A percentile compares a stretch with the other conserved stretches of the same genome.
phyloP scores from a whole-genome alignment of 768 basidiomycete species.

The Xanthoconium purpureum region DNA sequence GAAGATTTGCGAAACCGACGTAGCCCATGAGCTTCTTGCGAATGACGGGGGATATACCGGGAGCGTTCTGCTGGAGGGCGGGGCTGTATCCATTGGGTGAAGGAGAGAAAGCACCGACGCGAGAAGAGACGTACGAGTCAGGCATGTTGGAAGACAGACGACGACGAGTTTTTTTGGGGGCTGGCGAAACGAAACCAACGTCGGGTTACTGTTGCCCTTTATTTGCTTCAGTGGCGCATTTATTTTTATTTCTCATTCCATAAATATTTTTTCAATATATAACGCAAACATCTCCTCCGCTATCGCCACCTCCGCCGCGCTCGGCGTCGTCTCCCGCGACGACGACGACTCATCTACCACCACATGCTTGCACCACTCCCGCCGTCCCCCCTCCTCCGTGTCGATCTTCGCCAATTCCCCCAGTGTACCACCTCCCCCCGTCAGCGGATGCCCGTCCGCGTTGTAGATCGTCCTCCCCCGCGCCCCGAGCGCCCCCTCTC shows the following conservation, averaged over 20 bases:
- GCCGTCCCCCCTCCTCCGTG: conserved; percentile 18
- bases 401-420: conserved; percentile 20
- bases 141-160: conserved; percentile 47
- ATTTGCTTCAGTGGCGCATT: conserved; percentile 35
- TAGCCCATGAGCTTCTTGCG: conserved; percentile 95
- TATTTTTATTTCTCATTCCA: background rate
- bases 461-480: conserved; percentile 34
- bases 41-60: conserved; percentile 40
- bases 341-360: background rate
- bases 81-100: conserved; percentile 62
- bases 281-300: conserved; percentile 38
- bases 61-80: conserved; percentile 43
- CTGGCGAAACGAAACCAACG: conserved; percentile 38
- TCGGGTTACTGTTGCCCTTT: conserved; percentile 24
- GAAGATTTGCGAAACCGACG: conserved; percentile 95
- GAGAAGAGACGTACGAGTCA: conserved; percentile 67
- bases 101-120: conserved; percentile 55
- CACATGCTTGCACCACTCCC: conserved; percentile 1
- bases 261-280: conserved; percentile 34
- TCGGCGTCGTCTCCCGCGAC: background rate
- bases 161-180: conserved; percentile 40
- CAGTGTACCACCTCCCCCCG: background rate
- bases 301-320: background rate
- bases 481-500: background rate
- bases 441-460: background rate